Percentiles rank a stretch among this genome's conserved stretches.
Evolutionary conservation across 176 grass and related monocot genomes (phyloP).

Genomic region (Ensete ventricosum): DNA sequence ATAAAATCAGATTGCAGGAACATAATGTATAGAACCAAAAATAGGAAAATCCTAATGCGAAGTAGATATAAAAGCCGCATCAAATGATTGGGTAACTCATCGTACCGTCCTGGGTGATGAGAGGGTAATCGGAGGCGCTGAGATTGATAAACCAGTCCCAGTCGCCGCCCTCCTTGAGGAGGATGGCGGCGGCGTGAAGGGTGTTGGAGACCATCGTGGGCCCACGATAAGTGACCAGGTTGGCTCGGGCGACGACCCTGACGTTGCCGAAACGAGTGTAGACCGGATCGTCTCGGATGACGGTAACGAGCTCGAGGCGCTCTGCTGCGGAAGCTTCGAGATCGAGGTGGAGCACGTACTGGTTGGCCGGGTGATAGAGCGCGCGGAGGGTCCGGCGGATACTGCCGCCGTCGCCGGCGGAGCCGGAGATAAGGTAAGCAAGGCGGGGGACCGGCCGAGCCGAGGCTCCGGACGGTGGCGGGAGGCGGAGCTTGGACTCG

Average conservation of each 20-base stretch:
- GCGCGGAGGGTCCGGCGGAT: conserved; percentile 9
- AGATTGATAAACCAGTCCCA: conserved; percentile 20
- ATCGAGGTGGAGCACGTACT: conserved; percentile 11
- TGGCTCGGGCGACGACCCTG: conserved; percentile 5
- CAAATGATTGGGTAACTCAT: neutral
- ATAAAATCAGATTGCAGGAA: neutral
- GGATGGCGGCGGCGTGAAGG: conserved; percentile 10
- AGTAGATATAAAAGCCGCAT: neutral
- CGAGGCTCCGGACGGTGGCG: neutral
- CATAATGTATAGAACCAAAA: neutral
- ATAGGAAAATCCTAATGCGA: neutral
- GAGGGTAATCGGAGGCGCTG: conserved; percentile 20
- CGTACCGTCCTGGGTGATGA: conserved; percentile 11
- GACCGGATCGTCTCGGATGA: neutral
- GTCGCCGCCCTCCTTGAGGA: conserved; percentile 4
- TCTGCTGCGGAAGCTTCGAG: conserved; percentile 3
- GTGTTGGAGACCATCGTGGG: conserved; percentile 16
- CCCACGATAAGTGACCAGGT: conserved; percentile 9
- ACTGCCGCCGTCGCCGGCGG: neutral
- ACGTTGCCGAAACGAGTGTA: neutral
- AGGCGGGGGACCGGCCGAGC: neutral
- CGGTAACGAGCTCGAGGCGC: neutral
- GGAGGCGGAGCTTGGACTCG: neutral
- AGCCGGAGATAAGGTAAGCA: conserved; percentile 13
- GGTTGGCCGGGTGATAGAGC: conserved; percentile 7